Percentiles rank a stretch among this genome's conserved stretches.
phyloP scores from a whole-genome alignment of 352 stramenopile genomes.

The Globisporangium barbulae region DNA sequence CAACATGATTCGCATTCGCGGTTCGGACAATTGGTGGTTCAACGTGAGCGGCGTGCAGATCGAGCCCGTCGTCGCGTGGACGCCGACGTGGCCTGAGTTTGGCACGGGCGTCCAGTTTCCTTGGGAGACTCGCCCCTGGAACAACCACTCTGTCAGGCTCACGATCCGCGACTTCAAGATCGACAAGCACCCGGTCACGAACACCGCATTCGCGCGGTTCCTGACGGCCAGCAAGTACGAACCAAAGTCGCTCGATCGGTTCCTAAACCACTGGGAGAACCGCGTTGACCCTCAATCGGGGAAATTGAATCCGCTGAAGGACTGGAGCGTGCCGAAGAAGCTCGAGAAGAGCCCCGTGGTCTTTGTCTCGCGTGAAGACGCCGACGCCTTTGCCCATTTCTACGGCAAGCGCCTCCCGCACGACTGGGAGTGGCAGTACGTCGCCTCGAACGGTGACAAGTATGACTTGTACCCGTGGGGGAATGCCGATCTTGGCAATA shows the following conservation, averaged over 20 bases:
- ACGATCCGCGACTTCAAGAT: slow-evolving; percentile 70
- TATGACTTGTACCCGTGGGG: slow-evolving; percentile 69
- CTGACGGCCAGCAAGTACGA: slow-evolving; percentile 50
- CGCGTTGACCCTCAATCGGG: slow-evolving; percentile 17
- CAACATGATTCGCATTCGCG: slow-evolving; percentile 56
- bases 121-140: slow-evolving; percentile 77
- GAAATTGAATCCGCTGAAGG: slow-evolving; percentile 16
- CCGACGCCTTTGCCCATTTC: slow-evolving; percentile 58
- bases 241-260: slow-evolving; percentile 52
- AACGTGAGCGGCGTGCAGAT: slow-evolving; percentile 80
- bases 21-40: slow-evolving; percentile 66
- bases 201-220: slow-evolving; percentile 63
- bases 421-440: slow-evolving; percentile 88
- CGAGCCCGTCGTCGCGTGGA: slow-evolving; percentile 70
- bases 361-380: slow-evolving; percentile 74
- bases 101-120: slow-evolving; percentile 82
- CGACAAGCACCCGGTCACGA: slow-evolving; percentile 76
- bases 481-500: slow-evolving; percentile 22
- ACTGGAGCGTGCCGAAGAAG: slow-evolving; percentile 46
- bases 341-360: slow-evolving; percentile 67
- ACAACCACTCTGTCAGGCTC: slow-evolving; percentile 65
- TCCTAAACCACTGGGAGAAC: slow-evolving; percentile 72
- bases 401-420: slow-evolving; percentile 75
- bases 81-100: slow-evolving; percentile 47
- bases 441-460: slow-evolving; percentile 61